Evolutionary conservation across 1,284 basidiomycete genomes (phyloP).

Genomic region (Ceratobasidium sp.): DNA sequence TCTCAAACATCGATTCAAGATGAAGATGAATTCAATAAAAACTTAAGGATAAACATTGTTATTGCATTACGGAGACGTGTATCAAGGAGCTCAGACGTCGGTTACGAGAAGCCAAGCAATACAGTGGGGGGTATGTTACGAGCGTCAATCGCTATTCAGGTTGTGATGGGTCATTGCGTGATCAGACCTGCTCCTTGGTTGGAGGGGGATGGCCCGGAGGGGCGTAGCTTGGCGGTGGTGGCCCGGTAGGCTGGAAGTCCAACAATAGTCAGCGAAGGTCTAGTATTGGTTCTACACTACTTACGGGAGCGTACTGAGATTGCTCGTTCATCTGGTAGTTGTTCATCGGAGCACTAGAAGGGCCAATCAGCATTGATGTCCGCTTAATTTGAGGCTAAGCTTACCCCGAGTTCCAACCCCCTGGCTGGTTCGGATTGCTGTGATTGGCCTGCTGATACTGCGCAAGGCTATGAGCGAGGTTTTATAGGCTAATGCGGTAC

Average conservation of each 20-base stretch:
- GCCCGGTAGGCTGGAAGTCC: constrained; percentile 17
- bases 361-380: not conserved
- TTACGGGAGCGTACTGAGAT: constrained; percentile 42
- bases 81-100: too few species aligned
- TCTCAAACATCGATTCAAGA: too few species aligned
- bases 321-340: constrained; percentile 29
- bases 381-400: not conserved
- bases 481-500: too few species aligned
- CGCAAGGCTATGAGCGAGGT: not conserved
- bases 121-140: constrained; percentile 6
- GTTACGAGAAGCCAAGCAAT: constrained; percentile 36
- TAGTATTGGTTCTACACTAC: not conserved
- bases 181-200: constrained; percentile 32
- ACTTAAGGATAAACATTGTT: constrained; percentile 10
- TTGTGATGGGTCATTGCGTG: not conserved
- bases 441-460: constrained; percentile 30
- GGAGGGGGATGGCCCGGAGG: constrained; percentile 35
- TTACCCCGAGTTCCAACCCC: constrained; percentile 42
- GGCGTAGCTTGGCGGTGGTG: constrained; percentile 34
- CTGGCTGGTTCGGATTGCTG: not conserved
- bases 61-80: constrained; percentile 2
- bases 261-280: not conserved
- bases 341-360: constrained; percentile 28
- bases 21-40: not conserved
- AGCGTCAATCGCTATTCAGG: not conserved